Conservation (phyloP, 345 rosid genomes). For the Boechera stricta region DNA sequence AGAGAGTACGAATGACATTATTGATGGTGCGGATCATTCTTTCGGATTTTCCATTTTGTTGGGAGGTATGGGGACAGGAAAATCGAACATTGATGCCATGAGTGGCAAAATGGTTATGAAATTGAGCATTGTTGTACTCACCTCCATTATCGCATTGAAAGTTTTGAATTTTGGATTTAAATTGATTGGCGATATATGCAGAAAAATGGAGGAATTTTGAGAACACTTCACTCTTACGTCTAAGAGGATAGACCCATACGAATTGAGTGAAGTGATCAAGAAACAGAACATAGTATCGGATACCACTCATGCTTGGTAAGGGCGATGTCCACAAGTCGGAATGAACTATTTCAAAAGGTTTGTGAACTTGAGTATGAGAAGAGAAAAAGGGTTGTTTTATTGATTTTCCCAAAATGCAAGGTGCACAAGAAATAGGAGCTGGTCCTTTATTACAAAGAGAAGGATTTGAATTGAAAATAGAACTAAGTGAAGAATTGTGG, state of each 20-base stretch:
- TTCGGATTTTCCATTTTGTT: background rate
- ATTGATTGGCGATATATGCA: background rate
- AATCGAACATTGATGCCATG: background rate
- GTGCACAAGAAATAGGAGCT: no score
- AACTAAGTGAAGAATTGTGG: no score
- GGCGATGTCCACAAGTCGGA: background rate
- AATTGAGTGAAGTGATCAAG: background rate
- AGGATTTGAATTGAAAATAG: no score
- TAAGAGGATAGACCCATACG: background rate
- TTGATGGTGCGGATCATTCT: background rate
- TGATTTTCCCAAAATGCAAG: no score
- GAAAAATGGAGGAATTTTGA: background rate
- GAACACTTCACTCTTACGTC: background rate
- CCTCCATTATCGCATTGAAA: background rate
- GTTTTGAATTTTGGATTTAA: background rate
- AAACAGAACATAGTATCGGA: background rate
- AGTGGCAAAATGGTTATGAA: background rate
- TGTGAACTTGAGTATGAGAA: background rate
- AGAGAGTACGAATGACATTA: background rate
- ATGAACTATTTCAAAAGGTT: background rate
- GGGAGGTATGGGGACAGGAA: background rate
- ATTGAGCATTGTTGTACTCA: background rate
- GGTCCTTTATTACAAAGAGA: no score
- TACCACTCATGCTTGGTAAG: background rate
- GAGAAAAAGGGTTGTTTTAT: background rate